Percentiles rank a stretch among this genome's conserved stretches.
phyloP scores from a whole-genome alignment of 768 basidiomycete species.

The Lentinula aciculospora region DNA sequence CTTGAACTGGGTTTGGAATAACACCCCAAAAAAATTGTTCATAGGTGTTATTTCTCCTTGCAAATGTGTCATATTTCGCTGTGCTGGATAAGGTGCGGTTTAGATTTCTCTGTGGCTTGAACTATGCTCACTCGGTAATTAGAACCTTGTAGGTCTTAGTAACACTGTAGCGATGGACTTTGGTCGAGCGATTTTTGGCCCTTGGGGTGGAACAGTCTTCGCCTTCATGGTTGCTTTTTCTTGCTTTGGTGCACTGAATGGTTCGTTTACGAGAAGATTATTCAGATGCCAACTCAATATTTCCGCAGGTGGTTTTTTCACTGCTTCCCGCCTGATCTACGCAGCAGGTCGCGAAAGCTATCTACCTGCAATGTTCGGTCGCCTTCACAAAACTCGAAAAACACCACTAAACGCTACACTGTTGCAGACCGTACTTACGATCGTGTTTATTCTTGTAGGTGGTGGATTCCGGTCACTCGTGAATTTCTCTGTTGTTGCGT shows the following conservation, averaged over 20 bases:
- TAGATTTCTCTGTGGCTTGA: not conserved
- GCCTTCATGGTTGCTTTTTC: constrained; percentile 91
- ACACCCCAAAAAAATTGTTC: not conserved
- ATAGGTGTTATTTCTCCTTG: constrained; percentile 70
- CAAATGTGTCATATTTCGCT: constrained; percentile 89
- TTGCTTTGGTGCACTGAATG: constrained; percentile 92
- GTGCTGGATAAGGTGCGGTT: constrained; percentile 73
- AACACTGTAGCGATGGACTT: constrained; percentile 92
- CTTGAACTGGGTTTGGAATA: constrained; percentile 2
- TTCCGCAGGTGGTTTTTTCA: constrained; percentile 58
- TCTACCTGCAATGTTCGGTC: constrained; percentile 79
- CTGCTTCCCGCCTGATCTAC: constrained; percentile 80
- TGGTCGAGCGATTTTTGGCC: constrained; percentile 80
- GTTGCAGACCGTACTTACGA: constrained; percentile 71
- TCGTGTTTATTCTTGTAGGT: constrained; percentile 75
- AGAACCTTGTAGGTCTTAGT: constrained; percentile 66
- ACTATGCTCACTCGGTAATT: constrained; percentile 3
- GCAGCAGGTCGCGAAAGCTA: constrained; percentile 86
- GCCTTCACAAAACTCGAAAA: constrained; percentile 62
- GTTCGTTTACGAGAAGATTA: constrained; percentile 27
- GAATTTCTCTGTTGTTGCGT: constrained; percentile 85
- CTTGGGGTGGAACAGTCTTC: constrained; percentile 81
- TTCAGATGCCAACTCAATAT: constrained; percentile 10
- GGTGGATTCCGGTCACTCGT: constrained; percentile 86
- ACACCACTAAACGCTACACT: constrained; percentile 89